A percentile compares a stretch with the other conserved stretches of the same genome.
Evolutionary conservation across 2,329 filamentous ascomycete genomes (phyloP).

Genomic region (Fusarium verrucosum): DNA sequence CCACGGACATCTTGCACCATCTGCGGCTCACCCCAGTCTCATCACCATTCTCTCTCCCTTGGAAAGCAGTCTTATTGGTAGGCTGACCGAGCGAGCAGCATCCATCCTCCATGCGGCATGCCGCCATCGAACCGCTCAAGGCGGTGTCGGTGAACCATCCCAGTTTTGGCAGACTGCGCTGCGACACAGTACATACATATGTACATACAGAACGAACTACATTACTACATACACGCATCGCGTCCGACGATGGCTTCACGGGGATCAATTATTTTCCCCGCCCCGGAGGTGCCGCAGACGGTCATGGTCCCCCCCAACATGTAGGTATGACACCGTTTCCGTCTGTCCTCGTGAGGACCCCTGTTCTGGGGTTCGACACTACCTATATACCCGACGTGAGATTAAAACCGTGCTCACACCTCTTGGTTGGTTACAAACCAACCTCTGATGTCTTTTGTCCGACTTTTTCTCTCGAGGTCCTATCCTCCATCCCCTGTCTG

Average conservation of each 20-base stretch:
- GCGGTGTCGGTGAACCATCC: slow-evolving; percentile 46
- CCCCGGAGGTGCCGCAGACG: slow-evolving; percentile 44
- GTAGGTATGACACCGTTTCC: slow-evolving; percentile 44
- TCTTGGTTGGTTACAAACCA: slow-evolving; percentile 23
- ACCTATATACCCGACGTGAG: slow-evolving; percentile 38
- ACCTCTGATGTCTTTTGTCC: slow-evolving; percentile 28
- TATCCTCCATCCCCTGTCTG: not conserved
- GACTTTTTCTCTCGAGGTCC: slow-evolving; percentile 14
- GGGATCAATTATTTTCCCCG: slow-evolving; percentile 42
- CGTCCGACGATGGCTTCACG: slow-evolving; percentile 44
- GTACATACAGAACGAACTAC: too few species aligned
- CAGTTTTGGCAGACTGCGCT: slow-evolving; percentile 40
- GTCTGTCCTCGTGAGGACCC: slow-evolving; percentile 43
- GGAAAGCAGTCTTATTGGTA: slow-evolving; percentile 41
- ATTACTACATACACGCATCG: slow-evolving; percentile 19
- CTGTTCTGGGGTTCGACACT: slow-evolving; percentile 34
- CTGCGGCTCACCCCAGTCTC: slow-evolving; percentile 45
- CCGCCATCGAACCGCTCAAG: slow-evolving; percentile 44
- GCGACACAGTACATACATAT: slow-evolving; percentile 44
- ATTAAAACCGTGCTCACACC: slow-evolving; percentile 41
- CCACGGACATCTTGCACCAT: slow-evolving; percentile 42
- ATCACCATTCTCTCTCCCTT: slow-evolving; percentile 43
- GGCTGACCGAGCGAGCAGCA: slow-evolving; percentile 40
- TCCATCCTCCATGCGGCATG: slow-evolving; percentile 39
- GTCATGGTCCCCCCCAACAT: slow-evolving; percentile 39